A percentile compares a stretch with the other conserved stretches of the same genome.
Evolutionary conservation across 2,329 filamentous ascomycete genomes (phyloP).

Genomic region (Penicillium sp.): DNA sequence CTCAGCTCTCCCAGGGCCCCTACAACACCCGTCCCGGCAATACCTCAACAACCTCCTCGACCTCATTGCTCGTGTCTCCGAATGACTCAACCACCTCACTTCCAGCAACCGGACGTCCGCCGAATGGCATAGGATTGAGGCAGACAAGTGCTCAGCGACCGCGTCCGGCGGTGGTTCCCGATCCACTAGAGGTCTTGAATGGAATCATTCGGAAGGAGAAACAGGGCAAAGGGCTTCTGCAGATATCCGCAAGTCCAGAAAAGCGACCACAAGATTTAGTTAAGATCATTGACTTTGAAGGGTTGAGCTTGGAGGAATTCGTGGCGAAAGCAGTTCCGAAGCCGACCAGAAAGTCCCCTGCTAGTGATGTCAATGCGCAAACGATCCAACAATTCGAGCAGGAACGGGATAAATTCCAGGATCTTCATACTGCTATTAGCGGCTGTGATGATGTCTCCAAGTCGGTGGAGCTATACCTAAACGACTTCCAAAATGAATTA

Average conservation of each 20-base stretch:
- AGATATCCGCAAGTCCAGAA: conserved; percentile 11
- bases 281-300: conserved; percentile 74
- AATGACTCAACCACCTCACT: conserved; percentile 78
- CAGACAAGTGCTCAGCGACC: conserved; percentile 51
- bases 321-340: conserved; percentile 40
- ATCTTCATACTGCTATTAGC: conserved; percentile 81
- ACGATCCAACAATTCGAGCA: conserved; percentile 74
- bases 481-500: conserved; percentile 89
- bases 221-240: conserved; percentile 14
- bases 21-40: conserved; percentile 68
- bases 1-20: conserved; percentile 67
- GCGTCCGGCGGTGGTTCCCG: conserved; percentile 58
- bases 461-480: conserved; percentile 89
- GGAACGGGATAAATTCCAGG: conserved; percentile 82
- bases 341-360: conserved; percentile 25
- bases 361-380: conserved; percentile 52
- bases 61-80: conserved; percentile 70
- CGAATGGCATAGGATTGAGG: conserved; percentile 69
- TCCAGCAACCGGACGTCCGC: conserved; percentile 61
- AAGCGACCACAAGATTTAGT: conserved; percentile 51
- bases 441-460: conserved; percentile 91
- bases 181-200: conserved; percentile 71
- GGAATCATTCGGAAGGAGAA: conserved; percentile 52
- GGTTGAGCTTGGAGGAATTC: conserved; percentile 73
- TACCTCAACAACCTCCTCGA: conserved; percentile 71